Evolutionary conservation across 2,329 filamentous ascomycete species (phyloP), one percentile per base, ranked within the genome.

Genomic region (Bipolaris bicolor): DNA sequence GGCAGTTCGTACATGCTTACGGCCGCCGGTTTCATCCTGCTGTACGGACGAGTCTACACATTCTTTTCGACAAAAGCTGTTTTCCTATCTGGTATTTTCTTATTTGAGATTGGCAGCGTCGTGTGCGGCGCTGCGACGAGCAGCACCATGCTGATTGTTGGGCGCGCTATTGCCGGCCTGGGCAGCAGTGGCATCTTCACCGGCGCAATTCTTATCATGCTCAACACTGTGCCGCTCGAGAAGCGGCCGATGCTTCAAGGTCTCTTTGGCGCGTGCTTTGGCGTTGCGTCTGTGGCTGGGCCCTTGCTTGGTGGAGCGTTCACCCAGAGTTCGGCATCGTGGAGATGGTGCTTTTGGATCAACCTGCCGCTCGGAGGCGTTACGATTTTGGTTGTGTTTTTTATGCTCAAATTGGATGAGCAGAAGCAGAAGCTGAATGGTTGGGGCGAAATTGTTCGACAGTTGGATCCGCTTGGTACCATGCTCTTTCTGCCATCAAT

Each of bases 351-450:
- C 56, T 77, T 77, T 58, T 76, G 70, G 48, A 83, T 85, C 68
- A 85, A 86, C 53, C 68, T 85, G 1, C 83, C 83, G 0, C 75
- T 85, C n/a, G 81, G 80, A 18, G 78, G 69, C 3, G 57, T 82
- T 18, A 80, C 79, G 0, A 62, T 74, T 5, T 61, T 70, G 1
- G 62, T 71, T 22, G 68, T 76, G 6, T 65, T 74, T 33, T 57
- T 76, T 16, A 53, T 78, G 49, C 62, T 78, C 40, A 67, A 74
- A 36, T 36, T 72, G 9, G 64, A 74, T 1, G 73, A 76, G 20
- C 61, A 70, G 44, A 72, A 70, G 45, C 70, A 70, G 10, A 53
- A 63, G 66, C 13, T 72, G 64, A 37, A 58, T 7, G 62, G 47
- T 3, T 69, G 67, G 56, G 73, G 66, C 49, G 66, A 72, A 9